Conservation (phyloP, 331 rosid species). For the Spiraea crenata region DNA sequence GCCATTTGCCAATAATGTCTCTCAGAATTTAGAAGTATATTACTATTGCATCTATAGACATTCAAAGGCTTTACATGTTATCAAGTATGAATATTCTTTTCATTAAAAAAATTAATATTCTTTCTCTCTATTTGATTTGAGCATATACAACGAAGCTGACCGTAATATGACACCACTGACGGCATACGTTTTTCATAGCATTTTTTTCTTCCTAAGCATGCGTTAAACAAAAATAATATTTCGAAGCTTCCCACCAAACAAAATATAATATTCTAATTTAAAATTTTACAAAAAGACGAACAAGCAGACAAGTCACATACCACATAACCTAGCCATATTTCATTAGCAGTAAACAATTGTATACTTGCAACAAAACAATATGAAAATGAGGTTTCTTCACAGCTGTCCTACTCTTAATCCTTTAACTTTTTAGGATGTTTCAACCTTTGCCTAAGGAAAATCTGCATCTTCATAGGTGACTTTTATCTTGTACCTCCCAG, state of each 20-base stretch:
- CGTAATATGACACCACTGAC: neutral
- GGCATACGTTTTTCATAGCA: neutral
- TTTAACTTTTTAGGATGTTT: neutral
- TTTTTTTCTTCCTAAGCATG: neutral
- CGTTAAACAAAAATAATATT: neutral
- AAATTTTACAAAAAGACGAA: neutral
- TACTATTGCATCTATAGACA: neutral
- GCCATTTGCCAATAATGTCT: neutral
- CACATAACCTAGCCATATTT: constrained; percentile 1
- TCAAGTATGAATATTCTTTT: neutral
- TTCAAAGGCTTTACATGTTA: neutral
- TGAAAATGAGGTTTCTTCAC: neutral
- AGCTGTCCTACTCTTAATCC: neutral
- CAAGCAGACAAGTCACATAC: neutral
- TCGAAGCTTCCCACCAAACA: neutral
- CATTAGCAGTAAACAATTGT: neutral
- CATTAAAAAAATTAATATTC: neutral
- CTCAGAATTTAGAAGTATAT: neutral
- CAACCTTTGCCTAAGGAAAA: neutral
- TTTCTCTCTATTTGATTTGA: neutral
- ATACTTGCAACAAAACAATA: constrained; percentile 6
- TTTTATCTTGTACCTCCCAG: neutral
- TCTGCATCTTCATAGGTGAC: constrained; percentile 1
- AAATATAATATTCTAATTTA: neutral
- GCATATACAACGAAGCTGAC: neutral